Base-by-base conservation (phyloP, 495 filamentous ascomycete species). In the Penicillium herquei region DNA sequence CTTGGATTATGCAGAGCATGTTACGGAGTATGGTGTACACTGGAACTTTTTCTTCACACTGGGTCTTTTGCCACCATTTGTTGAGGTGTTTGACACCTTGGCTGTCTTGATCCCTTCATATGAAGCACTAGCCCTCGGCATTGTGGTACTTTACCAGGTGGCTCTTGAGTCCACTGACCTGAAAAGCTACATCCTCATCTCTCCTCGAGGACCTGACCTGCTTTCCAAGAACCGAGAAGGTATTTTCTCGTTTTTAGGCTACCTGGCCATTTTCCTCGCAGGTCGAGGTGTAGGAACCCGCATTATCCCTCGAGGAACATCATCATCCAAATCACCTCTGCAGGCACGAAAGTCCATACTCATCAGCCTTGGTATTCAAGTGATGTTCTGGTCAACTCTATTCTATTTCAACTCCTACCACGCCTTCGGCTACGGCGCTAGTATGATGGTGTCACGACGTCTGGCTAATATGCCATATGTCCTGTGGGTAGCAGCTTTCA, bases 41-140 rank as follows among this genome's bases (percentile, higher is more conserved):
- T 99, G 94, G 94, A 99, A 99, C 70, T 99, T 99, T 70, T 99
- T 99, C 77, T 98, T 99, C 71, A 99, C 94, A 0, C 75, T 99
- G 10, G 93, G 86, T 4, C 83, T 97, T 26, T 72, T 99, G 33
- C 91, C 92, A 2, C 92, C 92, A 3, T 94, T 94, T 60, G 84
- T 96, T 49, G 92, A 93, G n/a, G 67, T 96, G 0, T 90, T 94
- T 50, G 88, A 92, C 56, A 83, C 86, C 0, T 50, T 78, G 44
- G 73, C 72, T 34, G 63, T 66, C 3, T 46, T 81, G 56, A 75
- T 91, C 31, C 89, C 86, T 1, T 92, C 87, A 1, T 92, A 89
- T 56, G 86, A 89, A 31, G 70, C 81, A 8, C 78, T 96, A 10
- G 81, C 90, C 3, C 63, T 95, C 21, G 63, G 85, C 0, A 71